A percentile compares a stretch with the other conserved stretches of the same genome.
Conservation (phyloP, 768 basidiomycete genomes). For the Botryobasidium botryosum region DNA sequence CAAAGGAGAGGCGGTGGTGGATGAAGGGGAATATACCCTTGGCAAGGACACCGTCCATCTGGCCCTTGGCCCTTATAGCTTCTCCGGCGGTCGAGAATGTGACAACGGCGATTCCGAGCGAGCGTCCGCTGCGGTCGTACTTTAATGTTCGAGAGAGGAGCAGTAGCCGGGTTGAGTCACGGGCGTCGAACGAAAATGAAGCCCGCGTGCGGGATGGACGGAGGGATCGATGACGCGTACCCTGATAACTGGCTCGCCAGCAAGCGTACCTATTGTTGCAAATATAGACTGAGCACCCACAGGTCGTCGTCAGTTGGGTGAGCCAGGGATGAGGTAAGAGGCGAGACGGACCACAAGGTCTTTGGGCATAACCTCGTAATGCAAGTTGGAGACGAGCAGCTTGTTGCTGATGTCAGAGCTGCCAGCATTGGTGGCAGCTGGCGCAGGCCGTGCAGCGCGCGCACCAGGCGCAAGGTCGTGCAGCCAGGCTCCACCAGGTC, state of each 20-base stretch:
- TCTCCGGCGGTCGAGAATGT: constrained; percentile 63
- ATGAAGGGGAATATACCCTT: constrained; percentile 41
- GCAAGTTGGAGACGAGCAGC: constrained; percentile 76
- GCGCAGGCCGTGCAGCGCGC: no score
- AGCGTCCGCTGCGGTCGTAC: constrained; percentile 95
- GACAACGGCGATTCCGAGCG: constrained; percentile 65
- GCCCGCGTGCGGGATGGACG: no score
- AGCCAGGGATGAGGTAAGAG: constrained; percentile 3
- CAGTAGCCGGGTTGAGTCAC: not conserved
- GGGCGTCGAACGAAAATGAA: not conserved
- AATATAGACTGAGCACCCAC: constrained; percentile 50
- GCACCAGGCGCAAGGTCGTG: no score
- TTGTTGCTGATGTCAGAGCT: no score
- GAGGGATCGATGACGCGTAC: no score
- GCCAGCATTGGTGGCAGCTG: no score
- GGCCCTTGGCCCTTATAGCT: constrained; percentile 68
- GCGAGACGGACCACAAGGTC: constrained; percentile 57
- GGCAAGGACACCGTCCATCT: constrained; percentile 72
- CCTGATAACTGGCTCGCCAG: constrained; percentile 86
- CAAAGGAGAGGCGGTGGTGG: not conserved
- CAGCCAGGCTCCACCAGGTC: no score
- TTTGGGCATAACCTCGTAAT: constrained; percentile 81
- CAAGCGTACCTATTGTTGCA: constrained; percentile 80
- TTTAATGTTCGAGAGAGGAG: constrained; percentile 17
- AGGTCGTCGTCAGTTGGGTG: constrained; percentile 6